These are phyloP conservation scores for Rasamsonia emersonii DNA, from an alignment of 2,329 filamentous ascomycete species.

Conservation along the genomic window DNA sequence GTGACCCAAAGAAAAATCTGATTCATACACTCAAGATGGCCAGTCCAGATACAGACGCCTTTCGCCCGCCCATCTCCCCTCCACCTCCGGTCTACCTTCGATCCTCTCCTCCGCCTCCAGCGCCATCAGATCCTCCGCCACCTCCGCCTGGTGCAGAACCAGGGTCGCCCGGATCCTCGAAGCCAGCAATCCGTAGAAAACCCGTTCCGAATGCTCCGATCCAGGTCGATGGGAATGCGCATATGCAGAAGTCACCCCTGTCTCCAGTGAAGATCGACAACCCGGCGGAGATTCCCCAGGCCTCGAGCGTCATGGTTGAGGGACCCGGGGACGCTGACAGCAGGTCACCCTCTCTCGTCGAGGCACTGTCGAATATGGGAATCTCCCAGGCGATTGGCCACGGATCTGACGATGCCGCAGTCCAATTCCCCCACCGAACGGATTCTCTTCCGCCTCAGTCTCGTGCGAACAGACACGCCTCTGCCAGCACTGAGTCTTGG, in stretches of 20 bases:
- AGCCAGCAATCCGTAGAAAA: constrained; percentile 19
- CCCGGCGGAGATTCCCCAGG: constrained; percentile 16
- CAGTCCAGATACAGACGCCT: constrained; percentile 14
- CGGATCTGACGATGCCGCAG: constrained; percentile 8
- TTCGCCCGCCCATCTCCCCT: constrained; percentile 27
- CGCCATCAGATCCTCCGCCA: constrained; percentile 11
- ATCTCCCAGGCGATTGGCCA: constrained; percentile 14
- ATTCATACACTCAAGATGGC: constrained; percentile 17
- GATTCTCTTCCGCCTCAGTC: constrained; percentile 13
- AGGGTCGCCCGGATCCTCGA: constrained; percentile 6
- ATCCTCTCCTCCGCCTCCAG: constrained; percentile 24
- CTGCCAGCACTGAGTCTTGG: constrained; percentile 27
- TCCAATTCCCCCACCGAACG: constrained; percentile 15
- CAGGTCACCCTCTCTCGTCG: constrained; percentile 15
- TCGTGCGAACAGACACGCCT: constrained; percentile 21
- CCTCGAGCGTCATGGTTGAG: constrained; percentile 21
- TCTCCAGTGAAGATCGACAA: constrained; percentile 27
- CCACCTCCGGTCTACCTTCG: constrained; percentile 37
- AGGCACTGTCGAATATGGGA: constrained; percentile 19
- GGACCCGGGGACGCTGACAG: constrained; percentile 15
- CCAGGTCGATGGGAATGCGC: constrained; percentile 13
- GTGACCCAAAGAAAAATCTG: too few species aligned
- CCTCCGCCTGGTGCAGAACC: constrained; percentile 11
- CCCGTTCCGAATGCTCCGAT: constrained; percentile 13
- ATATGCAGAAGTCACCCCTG: constrained; percentile 22